Conservation (phyloP, 768 basidiomycete genomes). For the Hemileccinum rubropunctum region DNA sequence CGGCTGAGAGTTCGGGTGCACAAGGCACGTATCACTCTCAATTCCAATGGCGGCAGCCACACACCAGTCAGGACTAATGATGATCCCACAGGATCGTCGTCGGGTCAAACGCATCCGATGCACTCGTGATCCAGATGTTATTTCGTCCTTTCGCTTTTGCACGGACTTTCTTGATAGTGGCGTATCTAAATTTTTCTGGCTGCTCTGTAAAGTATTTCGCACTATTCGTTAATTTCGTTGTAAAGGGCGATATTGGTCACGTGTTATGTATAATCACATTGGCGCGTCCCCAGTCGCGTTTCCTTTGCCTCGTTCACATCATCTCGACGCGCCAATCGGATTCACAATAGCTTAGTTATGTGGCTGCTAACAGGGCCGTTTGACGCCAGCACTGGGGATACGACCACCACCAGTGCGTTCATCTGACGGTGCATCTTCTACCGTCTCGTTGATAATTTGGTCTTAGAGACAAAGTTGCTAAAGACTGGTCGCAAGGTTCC, state of each 20-base stretch:
- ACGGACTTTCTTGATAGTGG: slow-evolving; percentile 7
- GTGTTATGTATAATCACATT: neutral
- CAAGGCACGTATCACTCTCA: slow-evolving; percentile 26
- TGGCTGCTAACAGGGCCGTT: slow-evolving; percentile 57
- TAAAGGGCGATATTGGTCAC: neutral
- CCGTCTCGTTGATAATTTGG: slow-evolving; percentile 1
- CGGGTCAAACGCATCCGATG: slow-evolving; percentile 12
- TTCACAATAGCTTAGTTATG: slow-evolving; percentile 31
- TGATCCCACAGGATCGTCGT: slow-evolving; percentile 29
- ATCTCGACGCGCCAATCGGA: no score
- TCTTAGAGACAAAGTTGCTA: slow-evolving; percentile 52
- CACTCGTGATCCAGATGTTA: slow-evolving; percentile 6
- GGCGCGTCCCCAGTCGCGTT: neutral
- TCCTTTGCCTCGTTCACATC: neutral
- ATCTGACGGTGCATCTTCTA: slow-evolving; percentile 19
- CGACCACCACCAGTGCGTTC: slow-evolving; percentile 40
- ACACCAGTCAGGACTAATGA: slow-evolving; percentile 36
- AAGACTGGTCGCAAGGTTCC: slow-evolving; percentile 54
- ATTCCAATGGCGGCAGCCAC: slow-evolving; percentile 37
- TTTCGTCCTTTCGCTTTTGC: neutral
- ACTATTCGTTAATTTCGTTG: slow-evolving; percentile 10
- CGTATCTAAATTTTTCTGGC: slow-evolving; percentile 2
- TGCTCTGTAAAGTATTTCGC: slow-evolving; percentile 22
- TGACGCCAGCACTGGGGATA: slow-evolving; percentile 38
- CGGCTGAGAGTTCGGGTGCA: slow-evolving; percentile 14